Evolutionary conservation across 768 basidiomycete genomes (phyloP), one percentile per base, ranked within the genome.

Genomic region (Russula dissimulans): DNA sequence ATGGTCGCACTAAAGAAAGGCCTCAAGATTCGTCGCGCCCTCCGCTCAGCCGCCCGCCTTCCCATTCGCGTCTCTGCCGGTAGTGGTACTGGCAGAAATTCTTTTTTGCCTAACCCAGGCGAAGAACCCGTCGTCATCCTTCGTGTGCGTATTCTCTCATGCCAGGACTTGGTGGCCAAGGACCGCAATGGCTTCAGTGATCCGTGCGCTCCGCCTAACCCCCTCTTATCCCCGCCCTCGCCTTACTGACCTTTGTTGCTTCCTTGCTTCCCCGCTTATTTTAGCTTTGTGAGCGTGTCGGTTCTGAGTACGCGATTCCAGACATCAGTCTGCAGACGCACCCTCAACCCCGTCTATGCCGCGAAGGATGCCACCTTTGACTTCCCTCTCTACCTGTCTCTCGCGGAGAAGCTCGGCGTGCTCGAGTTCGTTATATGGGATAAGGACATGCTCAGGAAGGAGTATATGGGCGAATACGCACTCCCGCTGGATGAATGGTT

Each of bases 381-480:
- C 60, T 91, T 95, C 66, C 89, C 92, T 0, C 78, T 97, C 17
- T 90, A 88, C 66, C 77, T 87, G 17, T 87, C 85, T 15, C 78
- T 88, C 31, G 85, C 86, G 0, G 87, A 88, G 65, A 76, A 77
- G 47, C 78, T 90, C 5, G 87, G 88, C 38, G 83, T 80, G 2
- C 67, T 97, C 45, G 94, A 97, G 72, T 76, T 92, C 38, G 85
- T 97, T 12, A 79, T 94, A 0, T 99, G 95, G 95, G 94, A 95
- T 73, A 93, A 87, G 75, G 95, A 97, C 72, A 76, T 90, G 65
- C 71, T 93, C 58, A 81, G 79, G 67, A 97, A 94, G 74, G 95
- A 97, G 47, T 99, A 97, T 70, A 79, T 99, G 15, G 97, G 97
- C 15, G 95, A 99, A 72, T 80, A 82, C 5, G 81, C 86, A 0